phyloP scores from a whole-genome alignment of 441 rosid species.

The Capsella rubella region DNA sequence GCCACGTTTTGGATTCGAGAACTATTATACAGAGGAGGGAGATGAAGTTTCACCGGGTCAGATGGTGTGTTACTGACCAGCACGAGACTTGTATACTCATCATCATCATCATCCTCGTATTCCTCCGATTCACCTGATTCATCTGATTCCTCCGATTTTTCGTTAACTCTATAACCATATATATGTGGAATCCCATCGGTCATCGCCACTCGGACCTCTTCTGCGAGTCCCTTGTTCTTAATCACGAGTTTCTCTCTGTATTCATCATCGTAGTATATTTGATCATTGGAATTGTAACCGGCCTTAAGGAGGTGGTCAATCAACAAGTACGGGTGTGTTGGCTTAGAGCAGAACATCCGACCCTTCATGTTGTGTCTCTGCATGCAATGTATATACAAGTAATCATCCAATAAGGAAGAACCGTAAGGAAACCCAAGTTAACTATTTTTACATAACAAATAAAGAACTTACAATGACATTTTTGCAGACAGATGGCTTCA shows the following conservation, averaged over 20 bases:
- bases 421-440: background rate
- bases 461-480: slow-evolving; percentile 6
- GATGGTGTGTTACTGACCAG: background rate
- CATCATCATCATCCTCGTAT: background rate
- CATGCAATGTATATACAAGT: background rate
- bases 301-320: slow-evolving; percentile 2
- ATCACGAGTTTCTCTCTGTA: background rate
- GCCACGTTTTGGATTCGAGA: slow-evolving; percentile 6
- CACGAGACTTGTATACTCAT: background rate
- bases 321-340: background rate
- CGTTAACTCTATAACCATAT: background rate
- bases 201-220: background rate
- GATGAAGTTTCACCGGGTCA: background rate
- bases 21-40: background rate
- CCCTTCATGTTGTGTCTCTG: slow-evolving; percentile 1
- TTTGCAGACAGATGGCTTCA: slow-evolving; percentile 8
- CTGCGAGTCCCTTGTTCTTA: slow-evolving; percentile 5
- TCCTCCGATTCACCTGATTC: too few species aligned
- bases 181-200: background rate
- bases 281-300: background rate
- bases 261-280: background rate
- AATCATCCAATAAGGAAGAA: background rate
- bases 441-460: background rate
- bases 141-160: background rate
- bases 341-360: slow-evolving; percentile 12